Evolutionary conservation across 179 eudicot genomes (phyloP).

Genomic region (Camellia oleifera): DNA sequence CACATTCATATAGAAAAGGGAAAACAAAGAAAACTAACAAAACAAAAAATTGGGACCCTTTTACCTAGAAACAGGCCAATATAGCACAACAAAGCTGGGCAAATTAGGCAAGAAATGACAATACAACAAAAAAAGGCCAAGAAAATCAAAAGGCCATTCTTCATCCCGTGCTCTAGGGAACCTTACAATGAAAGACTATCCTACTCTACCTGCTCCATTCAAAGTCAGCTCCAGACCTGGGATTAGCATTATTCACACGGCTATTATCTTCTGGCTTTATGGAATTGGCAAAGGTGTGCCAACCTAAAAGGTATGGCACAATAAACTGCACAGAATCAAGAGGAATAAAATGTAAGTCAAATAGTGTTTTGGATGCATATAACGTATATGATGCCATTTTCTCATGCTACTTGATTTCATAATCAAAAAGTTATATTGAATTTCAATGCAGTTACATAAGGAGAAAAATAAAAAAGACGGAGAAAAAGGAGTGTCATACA

Average conservation of each 20-base stretch:
- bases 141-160: conserved; percentile 6
- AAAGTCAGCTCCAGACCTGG: conserved; percentile 51
- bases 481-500: conserved; percentile 38
- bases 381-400: neutral
- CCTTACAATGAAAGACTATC: neutral
- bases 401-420: neutral
- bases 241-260: conserved; percentile 44
- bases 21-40: neutral
- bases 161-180: neutral
- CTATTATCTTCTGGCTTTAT: conserved; percentile 53
- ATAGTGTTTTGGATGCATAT: neutral
- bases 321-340: conserved; percentile 56
- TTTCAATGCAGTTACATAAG: neutral
- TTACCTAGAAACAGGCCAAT: too few species aligned
- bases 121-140: neutral
- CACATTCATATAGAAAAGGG: too few species aligned
- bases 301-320: conserved; percentile 85
- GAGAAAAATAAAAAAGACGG: neutral
- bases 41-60: neutral
- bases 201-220: conserved; percentile 80
- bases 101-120: neutral
- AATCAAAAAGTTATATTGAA: neutral
- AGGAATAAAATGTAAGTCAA: neutral
- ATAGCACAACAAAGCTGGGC: neutral
- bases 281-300: conserved; percentile 73